Conservation (phyloP, 495 filamentous ascomycete species). For the Bacidia gigantensis region DNA sequence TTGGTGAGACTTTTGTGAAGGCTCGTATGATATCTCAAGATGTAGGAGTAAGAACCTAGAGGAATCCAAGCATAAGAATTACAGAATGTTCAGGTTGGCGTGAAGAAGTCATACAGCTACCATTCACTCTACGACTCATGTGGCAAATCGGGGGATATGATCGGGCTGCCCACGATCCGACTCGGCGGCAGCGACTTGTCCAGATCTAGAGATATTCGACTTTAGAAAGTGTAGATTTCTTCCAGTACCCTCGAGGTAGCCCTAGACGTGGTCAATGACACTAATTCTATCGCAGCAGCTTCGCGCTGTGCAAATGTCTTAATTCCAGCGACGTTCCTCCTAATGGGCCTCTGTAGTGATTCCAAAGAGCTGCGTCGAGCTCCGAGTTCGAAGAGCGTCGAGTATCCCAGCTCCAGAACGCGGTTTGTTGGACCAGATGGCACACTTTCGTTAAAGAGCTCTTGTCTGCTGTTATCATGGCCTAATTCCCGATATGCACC, state of each 20-base stretch:
- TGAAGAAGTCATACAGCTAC: too few species aligned
- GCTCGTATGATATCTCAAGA: too few species aligned
- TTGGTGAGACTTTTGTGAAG: too few species aligned
- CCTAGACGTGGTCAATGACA: background rate
- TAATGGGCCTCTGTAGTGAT: background rate
- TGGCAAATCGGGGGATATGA: background rate
- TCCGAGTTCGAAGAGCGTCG: background rate
- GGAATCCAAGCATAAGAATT: too few species aligned
- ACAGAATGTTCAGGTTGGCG: too few species aligned
- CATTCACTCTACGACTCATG: too few species aligned
- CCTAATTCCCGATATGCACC: constrained; percentile 1
- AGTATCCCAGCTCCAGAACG: constrained; percentile 2
- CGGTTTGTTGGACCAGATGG: constrained; percentile 8
- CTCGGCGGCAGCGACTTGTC: constrained; percentile 8
- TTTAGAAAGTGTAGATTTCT: background rate
- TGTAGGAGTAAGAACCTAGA: too few species aligned
- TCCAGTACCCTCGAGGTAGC: background rate
- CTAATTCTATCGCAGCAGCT: background rate
- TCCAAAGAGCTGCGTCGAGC: background rate
- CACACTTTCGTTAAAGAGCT: constrained; percentile 4
- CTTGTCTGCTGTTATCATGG: background rate
- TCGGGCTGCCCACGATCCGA: background rate
- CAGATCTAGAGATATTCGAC: background rate
- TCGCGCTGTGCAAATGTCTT: background rate
- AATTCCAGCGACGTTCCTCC: background rate